Evolutionary conservation across 106 monocot genomes (phyloP).

Genomic region (Posidonia australis): DNA sequence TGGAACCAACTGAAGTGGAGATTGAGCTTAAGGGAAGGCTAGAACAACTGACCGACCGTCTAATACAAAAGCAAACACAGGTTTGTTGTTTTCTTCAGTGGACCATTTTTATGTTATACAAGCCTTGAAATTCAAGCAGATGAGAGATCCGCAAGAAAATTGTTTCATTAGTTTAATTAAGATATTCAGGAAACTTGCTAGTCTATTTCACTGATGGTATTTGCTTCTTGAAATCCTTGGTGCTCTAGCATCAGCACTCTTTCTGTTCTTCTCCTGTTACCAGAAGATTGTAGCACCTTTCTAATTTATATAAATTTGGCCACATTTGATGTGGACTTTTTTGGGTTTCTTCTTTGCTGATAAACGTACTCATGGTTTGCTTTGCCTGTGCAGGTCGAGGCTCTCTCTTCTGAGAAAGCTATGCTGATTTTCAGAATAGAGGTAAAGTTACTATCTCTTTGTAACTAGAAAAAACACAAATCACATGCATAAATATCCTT

Average conservation of each 20-base stretch:
- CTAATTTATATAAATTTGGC: too few species aligned
- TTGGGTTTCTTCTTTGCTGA: slow-evolving; percentile 5
- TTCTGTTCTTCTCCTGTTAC: too few species aligned
- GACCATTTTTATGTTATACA: neutral
- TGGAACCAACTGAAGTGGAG: slow-evolving; percentile 65
- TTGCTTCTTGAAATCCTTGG: too few species aligned
- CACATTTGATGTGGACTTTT: neutral
- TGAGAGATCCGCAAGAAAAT: neutral
- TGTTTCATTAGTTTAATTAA: too few species aligned
- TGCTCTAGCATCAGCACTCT: too few species aligned
- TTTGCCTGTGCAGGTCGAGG: slow-evolving; percentile 56
- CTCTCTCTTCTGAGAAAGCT: slow-evolving; percentile 85
- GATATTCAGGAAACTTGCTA: too few species aligned
- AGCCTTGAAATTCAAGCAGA: too few species aligned
- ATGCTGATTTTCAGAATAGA: slow-evolving; percentile 68
- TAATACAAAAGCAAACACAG: slow-evolving; percentile 94
- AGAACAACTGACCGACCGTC: slow-evolving; percentile 74
- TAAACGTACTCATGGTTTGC: neutral
- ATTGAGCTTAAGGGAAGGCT: slow-evolving; percentile 67
- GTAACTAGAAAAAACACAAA: too few species aligned
- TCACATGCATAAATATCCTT: too few species aligned
- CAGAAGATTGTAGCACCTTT: too few species aligned
- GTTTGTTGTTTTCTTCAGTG: slow-evolving; percentile 12
- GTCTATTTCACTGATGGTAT: too few species aligned
- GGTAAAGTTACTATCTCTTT: slow-evolving; percentile 21